Conservation (phyloP, 139 green algal genomes). For the Picochlorum sp. region DNA sequence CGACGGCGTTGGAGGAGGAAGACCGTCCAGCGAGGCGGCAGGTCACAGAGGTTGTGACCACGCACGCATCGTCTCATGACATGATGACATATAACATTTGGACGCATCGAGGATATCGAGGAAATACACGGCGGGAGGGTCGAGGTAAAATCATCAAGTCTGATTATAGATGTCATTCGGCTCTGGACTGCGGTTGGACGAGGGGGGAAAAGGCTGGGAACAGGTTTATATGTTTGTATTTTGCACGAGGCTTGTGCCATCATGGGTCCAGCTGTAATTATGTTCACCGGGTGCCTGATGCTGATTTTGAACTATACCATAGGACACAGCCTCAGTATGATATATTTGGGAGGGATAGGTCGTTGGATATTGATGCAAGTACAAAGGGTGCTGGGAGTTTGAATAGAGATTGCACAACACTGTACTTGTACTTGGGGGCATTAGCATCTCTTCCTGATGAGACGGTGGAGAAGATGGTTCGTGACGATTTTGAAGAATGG, state of each 20-base stretch:
- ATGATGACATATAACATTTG: conserved; percentile 28
- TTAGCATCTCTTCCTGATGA: conserved; percentile 38
- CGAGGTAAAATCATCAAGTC: conserved; percentile 25
- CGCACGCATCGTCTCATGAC: conserved; percentile 14
- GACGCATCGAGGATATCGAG: conserved; percentile 16
- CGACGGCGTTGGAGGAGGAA: background rate
- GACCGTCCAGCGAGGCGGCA: background rate
- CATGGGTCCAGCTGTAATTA: conserved; percentile 52
- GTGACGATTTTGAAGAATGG: conserved; percentile 44
- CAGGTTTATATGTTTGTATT: conserved; percentile 58
- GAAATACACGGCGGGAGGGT: conserved; percentile 10
- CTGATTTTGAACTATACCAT: conserved; percentile 39
- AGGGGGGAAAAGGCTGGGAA: conserved; percentile 36
- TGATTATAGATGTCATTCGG: conserved; percentile 43
- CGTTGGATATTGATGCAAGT: conserved; percentile 2
- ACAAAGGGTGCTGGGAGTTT: conserved; percentile 41
- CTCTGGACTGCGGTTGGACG: conserved; percentile 47
- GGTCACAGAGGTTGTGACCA: conserved; percentile 22
- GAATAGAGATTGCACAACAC: conserved; percentile 47
- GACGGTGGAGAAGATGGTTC: conserved; percentile 28
- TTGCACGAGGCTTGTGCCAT: conserved; percentile 53
- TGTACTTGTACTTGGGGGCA: conserved; percentile 56
- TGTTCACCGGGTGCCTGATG: conserved; percentile 55
- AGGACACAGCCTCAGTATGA: conserved; percentile 38
- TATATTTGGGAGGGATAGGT: conserved; percentile 61